Percentiles rank a stretch among this genome's conserved stretches.
Evolutionary conservation across 495 filamentous ascomycete species (phyloP).

Genomic region (Massariosphaeria phaeospora): DNA sequence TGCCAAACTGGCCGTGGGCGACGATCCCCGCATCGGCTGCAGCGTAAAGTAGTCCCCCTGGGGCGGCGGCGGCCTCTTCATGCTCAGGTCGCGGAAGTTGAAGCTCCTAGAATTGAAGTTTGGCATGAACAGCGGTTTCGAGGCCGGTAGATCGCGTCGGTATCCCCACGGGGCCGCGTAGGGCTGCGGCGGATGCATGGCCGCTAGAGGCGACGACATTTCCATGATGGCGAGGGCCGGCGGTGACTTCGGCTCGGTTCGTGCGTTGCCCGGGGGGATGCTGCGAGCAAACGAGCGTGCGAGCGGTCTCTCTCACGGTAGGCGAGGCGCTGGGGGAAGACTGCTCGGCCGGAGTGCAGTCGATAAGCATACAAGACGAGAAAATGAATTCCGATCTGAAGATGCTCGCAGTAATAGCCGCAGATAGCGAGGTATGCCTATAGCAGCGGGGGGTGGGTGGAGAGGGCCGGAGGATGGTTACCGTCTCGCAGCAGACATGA

Average conservation of each 20-base stretch:
- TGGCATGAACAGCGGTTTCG: constrained; percentile 49
- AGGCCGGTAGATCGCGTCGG: constrained; percentile 49
- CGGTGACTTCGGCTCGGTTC: background rate
- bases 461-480: constrained; percentile 14
- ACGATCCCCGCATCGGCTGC: constrained; percentile 73
- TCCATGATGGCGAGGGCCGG: constrained; percentile 57
- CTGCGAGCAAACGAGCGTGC: constrained; percentile 22
- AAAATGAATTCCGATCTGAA: constrained; percentile 37
- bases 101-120: constrained; percentile 60
- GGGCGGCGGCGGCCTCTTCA: constrained; percentile 56
- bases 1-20: constrained; percentile 81
- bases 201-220: constrained; percentile 87
- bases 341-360: constrained; percentile 9
- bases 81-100: constrained; percentile 68
- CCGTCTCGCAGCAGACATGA: constrained; percentile 26
- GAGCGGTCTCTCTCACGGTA: constrained; percentile 7
- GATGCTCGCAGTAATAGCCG: constrained; percentile 33
- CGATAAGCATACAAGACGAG: constrained; percentile 35
- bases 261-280: background rate
- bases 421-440: too few species aligned
- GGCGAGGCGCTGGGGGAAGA: constrained; percentile 2
- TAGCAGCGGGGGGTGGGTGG: constrained; percentile 20
- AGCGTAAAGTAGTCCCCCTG: constrained; percentile 84
- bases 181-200: constrained; percentile 78
- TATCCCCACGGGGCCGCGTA: constrained; percentile 46